Evolutionary conservation across 441 rosid genomes (phyloP).

Genomic region (Pelargonium australe): DNA sequence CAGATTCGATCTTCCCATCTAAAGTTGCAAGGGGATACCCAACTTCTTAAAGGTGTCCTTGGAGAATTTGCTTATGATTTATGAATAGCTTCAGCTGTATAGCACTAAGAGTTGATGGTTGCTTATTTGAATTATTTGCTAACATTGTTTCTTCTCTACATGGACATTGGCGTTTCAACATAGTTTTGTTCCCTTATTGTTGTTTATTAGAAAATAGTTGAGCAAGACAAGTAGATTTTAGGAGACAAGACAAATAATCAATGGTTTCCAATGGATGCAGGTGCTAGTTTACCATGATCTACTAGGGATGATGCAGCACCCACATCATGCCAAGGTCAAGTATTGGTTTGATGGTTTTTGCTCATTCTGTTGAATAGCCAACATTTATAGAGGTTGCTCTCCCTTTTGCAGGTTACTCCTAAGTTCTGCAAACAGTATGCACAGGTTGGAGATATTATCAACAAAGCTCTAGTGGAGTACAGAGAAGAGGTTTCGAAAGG

Average conservation of each 20-base stretch:
- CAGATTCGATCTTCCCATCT: background rate
- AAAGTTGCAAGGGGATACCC: background rate
- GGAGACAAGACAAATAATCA: background rate
- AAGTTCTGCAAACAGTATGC: conserved; percentile 89
- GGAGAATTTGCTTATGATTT: background rate
- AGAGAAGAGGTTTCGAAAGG: conserved; percentile 72
- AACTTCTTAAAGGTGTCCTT: background rate
- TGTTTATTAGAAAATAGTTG: background rate
- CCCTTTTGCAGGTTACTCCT: conserved; percentile 65
- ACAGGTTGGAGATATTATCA: conserved; percentile 58
- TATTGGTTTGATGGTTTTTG: background rate
- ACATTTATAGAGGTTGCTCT: conserved; percentile 7
- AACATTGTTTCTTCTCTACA: no score
- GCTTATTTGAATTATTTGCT: no score
- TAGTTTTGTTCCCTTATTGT: no score
- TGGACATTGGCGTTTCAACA: no score
- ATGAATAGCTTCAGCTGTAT: background rate
- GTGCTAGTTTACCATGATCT: conserved; percentile 86
- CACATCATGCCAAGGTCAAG: conserved; percentile 85
- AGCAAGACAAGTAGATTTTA: background rate
- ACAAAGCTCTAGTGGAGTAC: conserved; percentile 58
- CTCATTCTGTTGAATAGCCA: background rate
- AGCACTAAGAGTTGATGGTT: background rate
- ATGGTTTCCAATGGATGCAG: conserved; percentile 30
- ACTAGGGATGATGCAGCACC: conserved; percentile 88